Evolutionary conservation across 345 rosid genomes (phyloP), one percentile per base, ranked within the genome.

Genomic region (Melaleuca alternifolia): DNA sequence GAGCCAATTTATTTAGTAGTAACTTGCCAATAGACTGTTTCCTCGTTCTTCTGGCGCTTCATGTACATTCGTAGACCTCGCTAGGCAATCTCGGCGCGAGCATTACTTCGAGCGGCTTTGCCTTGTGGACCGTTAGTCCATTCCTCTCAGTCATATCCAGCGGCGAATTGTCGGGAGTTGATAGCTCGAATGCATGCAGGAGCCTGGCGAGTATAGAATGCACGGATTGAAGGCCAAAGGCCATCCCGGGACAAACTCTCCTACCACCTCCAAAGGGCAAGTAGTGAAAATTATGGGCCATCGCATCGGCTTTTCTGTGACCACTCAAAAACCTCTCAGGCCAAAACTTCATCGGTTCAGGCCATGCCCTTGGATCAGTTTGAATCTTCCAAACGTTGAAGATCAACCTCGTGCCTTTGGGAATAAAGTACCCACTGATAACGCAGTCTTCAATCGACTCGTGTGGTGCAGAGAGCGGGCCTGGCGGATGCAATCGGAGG

Each of bases 241-340:
- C n/a, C n/a, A n/a, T n/a, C n/a, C n/a, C n/a, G n/a, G n/a, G n/a
- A n/a, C n/a, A n/a, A n/a, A n/a, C n/a, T n/a, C n/a, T n/a, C n/a
- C n/a, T 89, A 8, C 94, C 92, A 16, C 87, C 56, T 48, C 94
- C 92, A 86, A 93, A 93, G 28, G 94, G 92, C 23, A 90, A 71
- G 16, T 88, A 81, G 54, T 89, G 92, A 65, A 88, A 91, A 87
- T 88, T 59, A 54, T 86, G 88, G 8, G 92, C 92, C 71, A 41
- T 89, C 2, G 88, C 89, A 86, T 90, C 91, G 46, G 89, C 79
- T 16, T 84, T 88, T 41, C 37, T 82, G 71, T 88, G 88, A 16
- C 83, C 89, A 3, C 84, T 89, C 6, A 92, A n/a, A 59, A 92
- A 92, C 37, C n/a, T n/a, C 59, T 92, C 92, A 0, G 93, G 94